Evolutionary conservation across 1,284 basidiomycete genomes (phyloP), one percentile per base, ranked within the genome.

Genomic region (Leccinum angustisporum): DNA sequence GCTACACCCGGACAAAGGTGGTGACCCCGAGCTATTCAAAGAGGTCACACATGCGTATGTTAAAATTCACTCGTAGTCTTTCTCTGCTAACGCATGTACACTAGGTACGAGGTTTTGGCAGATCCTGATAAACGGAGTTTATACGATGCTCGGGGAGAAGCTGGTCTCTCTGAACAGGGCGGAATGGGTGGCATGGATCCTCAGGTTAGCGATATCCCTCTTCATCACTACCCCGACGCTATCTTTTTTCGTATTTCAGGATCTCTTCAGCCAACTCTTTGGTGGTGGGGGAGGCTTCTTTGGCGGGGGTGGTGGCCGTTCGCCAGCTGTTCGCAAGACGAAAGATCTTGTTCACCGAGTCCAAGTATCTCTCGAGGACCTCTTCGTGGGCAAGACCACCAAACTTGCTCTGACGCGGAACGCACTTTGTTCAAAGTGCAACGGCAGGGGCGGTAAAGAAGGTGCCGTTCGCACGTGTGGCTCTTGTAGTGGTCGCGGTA

Each of bases 311-410:
- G 79, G 84, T 21, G 78, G 79, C 54, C 81, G 90, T 59, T 85
- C 84, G 8, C 82, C 83, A 61, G 95, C 94, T n/a, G 91, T 92
- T n/a, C 91, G 94, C 72, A 96, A 93, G 77, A 98, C 96, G 67
- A 98, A 98, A 78, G 97, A 99, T 77, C 92, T 99, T 68, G 92
- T 98, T 10, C 97, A 99, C 81, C 93, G 96, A 64, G 94, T 99
- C 70, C 86, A 92, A 73, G 97, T 98, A 70, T 89, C 95, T 50
- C 88, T 99, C 70, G 97, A 99, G 79, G 97, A 99, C 77, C 86
- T 99, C 9, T 99, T 98, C 87, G 94, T 92, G 77, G 97, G 97
- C 79, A 99, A 99, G 81, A 94, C 95, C 5, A 95, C 96, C 60
- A 99, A 99, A 80, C 91, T 99, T 60, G 94, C 97, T 36, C 85